These are phyloP conservation scores for Nemania sp. DNA, from an alignment of 2,329 filamentous ascomycete species.

Conservation along the genomic window DNA sequence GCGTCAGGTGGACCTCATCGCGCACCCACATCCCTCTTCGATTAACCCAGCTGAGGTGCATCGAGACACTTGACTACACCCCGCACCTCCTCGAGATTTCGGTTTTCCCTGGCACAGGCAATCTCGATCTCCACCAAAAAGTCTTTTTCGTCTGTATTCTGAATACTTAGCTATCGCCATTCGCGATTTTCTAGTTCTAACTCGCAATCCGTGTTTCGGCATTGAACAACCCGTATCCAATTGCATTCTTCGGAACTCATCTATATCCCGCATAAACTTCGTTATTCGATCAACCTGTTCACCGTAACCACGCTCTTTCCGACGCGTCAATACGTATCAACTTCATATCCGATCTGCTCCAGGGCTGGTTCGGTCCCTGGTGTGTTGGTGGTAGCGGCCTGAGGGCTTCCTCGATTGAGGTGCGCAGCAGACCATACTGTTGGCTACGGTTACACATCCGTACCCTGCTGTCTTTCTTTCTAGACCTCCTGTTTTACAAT, in stretches of 20 bases:
- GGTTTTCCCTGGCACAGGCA: slow-evolving; percentile 43
- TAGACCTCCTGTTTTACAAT: slow-evolving; percentile 27
- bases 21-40: slow-evolving; percentile 29
- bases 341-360: slow-evolving; percentile 44
- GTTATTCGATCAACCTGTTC: slow-evolving; percentile 12
- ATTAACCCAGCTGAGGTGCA: slow-evolving; percentile 37
- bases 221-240: slow-evolving; percentile 26
- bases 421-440: slow-evolving; percentile 42
- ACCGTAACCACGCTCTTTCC: slow-evolving; percentile 26
- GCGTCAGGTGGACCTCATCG: slow-evolving; percentile 22
- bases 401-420: slow-evolving; percentile 43
- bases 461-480: slow-evolving; percentile 35
- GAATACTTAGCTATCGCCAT: slow-evolving; percentile 12
- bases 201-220: slow-evolving; percentile 17
- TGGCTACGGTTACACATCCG: slow-evolving; percentile 40
- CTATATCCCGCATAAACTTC: neutral
- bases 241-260: slow-evolving; percentile 7
- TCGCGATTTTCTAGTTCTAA: slow-evolving; percentile 12
- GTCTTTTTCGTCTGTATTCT: slow-evolving; percentile 16
- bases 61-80: slow-evolving; percentile 43
- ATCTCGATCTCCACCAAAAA: slow-evolving; percentile 33
- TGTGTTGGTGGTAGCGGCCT: slow-evolving; percentile 47
- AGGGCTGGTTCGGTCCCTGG: slow-evolving; percentile 45
- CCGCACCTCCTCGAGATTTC: slow-evolving; percentile 46
- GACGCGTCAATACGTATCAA: slow-evolving; percentile 32